Evolutionary conservation across 805 yeast species (phyloP), one percentile per base, ranked within the genome.

Genomic region (Ogataea methanolica): DNA sequence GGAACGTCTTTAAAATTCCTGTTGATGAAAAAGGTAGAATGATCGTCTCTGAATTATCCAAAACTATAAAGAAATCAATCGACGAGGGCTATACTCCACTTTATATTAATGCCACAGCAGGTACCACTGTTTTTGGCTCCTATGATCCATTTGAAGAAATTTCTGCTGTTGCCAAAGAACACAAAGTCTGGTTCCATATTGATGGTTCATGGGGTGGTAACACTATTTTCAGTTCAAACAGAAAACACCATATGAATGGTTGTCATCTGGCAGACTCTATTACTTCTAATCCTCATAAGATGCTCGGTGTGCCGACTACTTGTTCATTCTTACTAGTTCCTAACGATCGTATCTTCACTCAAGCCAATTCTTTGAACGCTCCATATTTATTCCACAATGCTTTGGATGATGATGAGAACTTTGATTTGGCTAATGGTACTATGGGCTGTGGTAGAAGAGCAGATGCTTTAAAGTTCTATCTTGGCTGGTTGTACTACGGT

Each of bases 121-220:
- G 96, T 1, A 86, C 95, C 11, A 88, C 96, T 0, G 96, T 88
- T 0, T 85, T 81, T 57, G 96, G 96, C 1, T 84, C 94, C 6
- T 88, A 75, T 63, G 96, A 88, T 58, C 81, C 84, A 19, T 74
- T 88, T 56, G 71, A 60, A 23, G 76, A 74, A 38, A 79, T 88
- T 34, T 65, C 82, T 1, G 58, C 48, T 1, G 62, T 88, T 2
- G 80, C 90, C 15, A 69, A 76, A 46, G 70, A 71, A 47, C 61
- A 82, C 63, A 63, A 73, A n/a, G 44, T 80, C 7, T 88, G 95
- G 92, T 76, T 85, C 60, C 96, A 88, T 63, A 78, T 88, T 37
- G 96, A 88, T 66, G 96, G 94, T 1, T 85, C 94, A 6, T 87
- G 95, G 96, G 96, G 96, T 33, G 96, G 92, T 8, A 88, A 88